These are phyloP conservation scores for Ammopiptanthus mongolicus DNA, from an alignment of 306 rosid genomes.

Conservation along the genomic window DNA sequence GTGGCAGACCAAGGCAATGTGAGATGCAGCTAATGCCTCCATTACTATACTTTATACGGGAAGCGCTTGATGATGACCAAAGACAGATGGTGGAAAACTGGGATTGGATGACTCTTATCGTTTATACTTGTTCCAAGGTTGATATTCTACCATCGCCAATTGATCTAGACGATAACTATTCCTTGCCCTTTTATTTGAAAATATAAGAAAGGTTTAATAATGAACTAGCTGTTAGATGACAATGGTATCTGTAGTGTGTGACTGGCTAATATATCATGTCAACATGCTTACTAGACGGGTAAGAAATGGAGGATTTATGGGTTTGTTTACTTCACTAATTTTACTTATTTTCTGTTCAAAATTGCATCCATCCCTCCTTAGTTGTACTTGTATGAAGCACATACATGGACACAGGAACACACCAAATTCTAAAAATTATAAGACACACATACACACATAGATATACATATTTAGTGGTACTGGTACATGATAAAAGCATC, in stretches of 20 bases:
- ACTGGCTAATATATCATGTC: not conserved
- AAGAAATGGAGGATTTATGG: not conserved
- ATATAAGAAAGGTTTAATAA: not conserved
- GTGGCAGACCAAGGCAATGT: conserved; percentile 70
- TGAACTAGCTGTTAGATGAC: not conserved
- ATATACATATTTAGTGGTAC: no score
- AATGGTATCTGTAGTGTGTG: not conserved
- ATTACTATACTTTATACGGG: conserved; percentile 65
- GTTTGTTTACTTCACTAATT: not conserved
- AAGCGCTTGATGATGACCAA: conserved; percentile 51
- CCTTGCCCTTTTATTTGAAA: not conserved
- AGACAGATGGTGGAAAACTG: conserved; percentile 53
- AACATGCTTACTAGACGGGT: not conserved
- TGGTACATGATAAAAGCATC: not conserved
- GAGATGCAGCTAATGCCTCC: conserved; percentile 95
- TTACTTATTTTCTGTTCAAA: not conserved
- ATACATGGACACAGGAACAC: no score
- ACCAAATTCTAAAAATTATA: no score
- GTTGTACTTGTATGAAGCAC: not conserved
- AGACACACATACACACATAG: no score
- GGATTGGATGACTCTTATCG: conserved; percentile 84
- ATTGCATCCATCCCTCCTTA: not conserved
- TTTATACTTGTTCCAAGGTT: conserved; percentile 78
- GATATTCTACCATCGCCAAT: conserved; percentile 20
- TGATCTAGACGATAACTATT: not conserved